Base-by-base conservation (phyloP, 495 filamentous ascomycete genomes). In the Podospora anserina region DNA sequence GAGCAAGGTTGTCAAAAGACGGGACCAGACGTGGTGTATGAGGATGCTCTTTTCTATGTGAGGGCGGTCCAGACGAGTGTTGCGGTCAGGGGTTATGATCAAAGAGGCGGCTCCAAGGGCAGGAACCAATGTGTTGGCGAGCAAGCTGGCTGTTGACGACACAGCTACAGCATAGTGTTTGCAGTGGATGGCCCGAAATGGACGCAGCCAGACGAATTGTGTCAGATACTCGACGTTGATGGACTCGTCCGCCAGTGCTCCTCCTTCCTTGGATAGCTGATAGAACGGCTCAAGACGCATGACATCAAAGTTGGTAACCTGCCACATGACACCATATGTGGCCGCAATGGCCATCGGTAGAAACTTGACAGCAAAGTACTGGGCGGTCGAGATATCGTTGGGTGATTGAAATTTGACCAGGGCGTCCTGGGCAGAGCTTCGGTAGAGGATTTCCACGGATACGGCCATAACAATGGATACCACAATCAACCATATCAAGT, bases 141-240 rank as follows among this genome's bases (percentile, higher is more conserved):
- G 78, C 13, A 92, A 69, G 5, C 86, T 87, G 0, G 85, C 84
- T 0, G 90, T 62, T 2, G 88, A 88, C 0, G 87, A 89, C 6
- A 86, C 80, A 0, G 85, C 82, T 0, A 92, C 89, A 27, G 90
- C 87, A 72, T 87, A 90, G 69, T 92, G 90, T 54, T 78, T 81
- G 72, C 83, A 83, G 64, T 77, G 75, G 11, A 90, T 68, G 9
- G 90, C 89, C 26, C 84, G 82, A 26, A 90, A 72, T 1, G 90
- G 90, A 13, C 87, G 80, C 44, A 89, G 76, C 72, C 90, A 85
- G 70, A 82, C 84, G 79, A 88, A 87, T 63, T 85, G 80, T 2
- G 86, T 90, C 39, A 89, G 83, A 69, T 92, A 92, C 78, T 92
- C 89, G 61, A 91, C 85, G 69, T 91, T 92, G 68, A 92, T 82